Base-by-base conservation (phyloP, 2,329 filamentous ascomycete species). In the Cladophialophora exuberans region DNA sequence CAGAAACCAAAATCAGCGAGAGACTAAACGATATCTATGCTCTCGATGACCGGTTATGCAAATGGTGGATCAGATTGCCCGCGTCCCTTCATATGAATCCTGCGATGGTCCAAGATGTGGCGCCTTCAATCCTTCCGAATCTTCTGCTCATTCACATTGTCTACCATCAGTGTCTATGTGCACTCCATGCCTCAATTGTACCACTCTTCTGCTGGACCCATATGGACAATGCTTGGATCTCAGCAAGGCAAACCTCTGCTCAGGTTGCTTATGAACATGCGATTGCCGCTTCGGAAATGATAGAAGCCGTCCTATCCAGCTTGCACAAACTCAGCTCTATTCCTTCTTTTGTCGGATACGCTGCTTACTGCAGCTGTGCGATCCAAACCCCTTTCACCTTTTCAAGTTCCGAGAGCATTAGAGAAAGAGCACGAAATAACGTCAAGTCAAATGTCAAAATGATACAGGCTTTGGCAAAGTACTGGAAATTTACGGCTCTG, bases 301-400 rank as follows among this genome's bases (percentile, higher is more conserved):
- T 56, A 5, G 46, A 51, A 2, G 35, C 46, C 11, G 46, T 48
- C 7, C 43, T 54, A 4, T 31, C 43, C 13, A 25, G 10, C 6
- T 52, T 31, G 20, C 33, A 18, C 11, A 20, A 26, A 13, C 20
- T 47, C 7, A 41, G 13, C 7, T 31, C 39, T n/a, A 47, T 52
- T 11, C 47, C 53, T 3, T 52, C 46, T 28, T 56, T 56, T 25
- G 35, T 56, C 11, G 47, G 35, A 2, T 56, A 52, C 22, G 53
- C 53, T 22, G 53, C 53, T 2, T 52, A 56, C 30, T 45, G 38
- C 17, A 23, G 30, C 15, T 51, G 39, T 33, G 53, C 53, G 4
- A 47, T 56, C 11, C 53, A 52, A 35, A 56, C 52, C 3, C 53
- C 53, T 7, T 56, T 51, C 26, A 45, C 42, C 11, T 56, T 39